A percentile compares a stretch with the other conserved stretches of the same genome.
phyloP scores from a whole-genome alignment of 345 rosid genomes.

The Salix arbutifolia region DNA sequence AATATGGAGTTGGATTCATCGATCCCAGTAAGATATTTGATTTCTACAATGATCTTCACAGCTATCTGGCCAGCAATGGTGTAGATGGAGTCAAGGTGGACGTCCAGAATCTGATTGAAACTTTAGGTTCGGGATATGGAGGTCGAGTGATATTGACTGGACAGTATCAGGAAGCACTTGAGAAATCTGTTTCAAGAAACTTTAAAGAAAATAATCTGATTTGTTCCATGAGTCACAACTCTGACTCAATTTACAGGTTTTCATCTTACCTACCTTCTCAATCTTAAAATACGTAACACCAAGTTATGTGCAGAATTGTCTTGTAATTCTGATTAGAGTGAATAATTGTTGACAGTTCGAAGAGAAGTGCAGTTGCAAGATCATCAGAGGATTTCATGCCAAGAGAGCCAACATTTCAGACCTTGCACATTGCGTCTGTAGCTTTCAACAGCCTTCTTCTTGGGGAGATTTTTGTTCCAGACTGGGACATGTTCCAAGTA shows the following conservation, averaged over 20 bases:
- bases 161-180: slow-evolving; percentile 52
- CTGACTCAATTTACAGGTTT: slow-evolving; percentile 55
- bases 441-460: slow-evolving; percentile 57
- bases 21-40: slow-evolving; percentile 32
- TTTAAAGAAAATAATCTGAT: slow-evolving; percentile 49
- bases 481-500: slow-evolving; percentile 69
- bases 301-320: not conserved
- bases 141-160: slow-evolving; percentile 50
- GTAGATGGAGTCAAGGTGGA: slow-evolving; percentile 55
- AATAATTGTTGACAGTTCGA: slow-evolving; percentile 34
- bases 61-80: slow-evolving; percentile 38
- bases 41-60: slow-evolving; percentile 48
- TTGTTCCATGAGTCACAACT: slow-evolving; percentile 57
- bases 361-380: slow-evolving; percentile 45
- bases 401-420: slow-evolving; percentile 47
- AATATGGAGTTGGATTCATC: slow-evolving; percentile 42
- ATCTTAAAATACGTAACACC: too few relatives aligned
- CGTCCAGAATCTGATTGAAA: slow-evolving; percentile 46
- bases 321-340: slow-evolving; percentile 10
- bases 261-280: too few relatives aligned
- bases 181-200: slow-evolving; percentile 43
- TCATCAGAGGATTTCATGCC: slow-evolving; percentile 72
- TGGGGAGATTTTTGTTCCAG: slow-evolving; percentile 57
- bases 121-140: slow-evolving; percentile 47
- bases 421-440: slow-evolving; percentile 52